Evolutionary conservation across 163 green algal species (phyloP).

Genomic region (Smithsoniella earleae): DNA sequence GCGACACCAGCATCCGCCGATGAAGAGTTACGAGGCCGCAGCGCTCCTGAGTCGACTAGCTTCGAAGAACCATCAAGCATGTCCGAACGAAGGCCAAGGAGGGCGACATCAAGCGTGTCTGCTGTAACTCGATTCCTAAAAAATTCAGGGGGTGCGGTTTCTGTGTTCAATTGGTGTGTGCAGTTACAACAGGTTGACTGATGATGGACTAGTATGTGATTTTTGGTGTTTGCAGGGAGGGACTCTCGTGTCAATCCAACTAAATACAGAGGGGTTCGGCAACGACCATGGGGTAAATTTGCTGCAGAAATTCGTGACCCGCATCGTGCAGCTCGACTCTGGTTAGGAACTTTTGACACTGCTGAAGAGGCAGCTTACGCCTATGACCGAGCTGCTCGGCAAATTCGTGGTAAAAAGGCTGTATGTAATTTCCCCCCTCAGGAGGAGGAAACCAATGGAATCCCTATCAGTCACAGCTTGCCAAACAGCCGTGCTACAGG

Average conservation of each 20-base stretch:
- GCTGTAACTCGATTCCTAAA: slow-evolving; percentile 22
- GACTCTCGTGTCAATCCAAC: slow-evolving; percentile 16
- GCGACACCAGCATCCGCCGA: no score
- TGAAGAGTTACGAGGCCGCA: slow-evolving; percentile 9
- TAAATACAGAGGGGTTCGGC: slow-evolving; percentile 62
- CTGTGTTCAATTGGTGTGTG: neutral
- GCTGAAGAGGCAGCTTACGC: slow-evolving; percentile 67
- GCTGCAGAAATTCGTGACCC: slow-evolving; percentile 79
- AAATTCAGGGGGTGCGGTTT: neutral
- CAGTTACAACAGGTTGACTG: neutral
- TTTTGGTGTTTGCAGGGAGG: neutral
- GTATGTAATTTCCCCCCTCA: slow-evolving; percentile 51
- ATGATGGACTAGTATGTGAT: neutral
- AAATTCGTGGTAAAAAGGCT: slow-evolving; percentile 63
- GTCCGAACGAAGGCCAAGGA: neutral
- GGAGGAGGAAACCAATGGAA: no score
- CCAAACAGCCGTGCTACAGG: neutral
- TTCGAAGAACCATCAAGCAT: slow-evolving; percentile 13
- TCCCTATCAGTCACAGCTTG: slow-evolving; percentile 17
- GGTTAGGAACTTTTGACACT: slow-evolving; percentile 85
- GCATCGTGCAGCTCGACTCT: slow-evolving; percentile 55
- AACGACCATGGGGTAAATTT: slow-evolving; percentile 72
- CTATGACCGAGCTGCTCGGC: slow-evolving; percentile 68
- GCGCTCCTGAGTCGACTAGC: neutral
- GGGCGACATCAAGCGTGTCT: slow-evolving; percentile 7